Evolutionary conservation across 768 basidiomycete species (phyloP), one percentile per base, ranked within the genome.

Genomic region (Phylloporus sp.): DNA sequence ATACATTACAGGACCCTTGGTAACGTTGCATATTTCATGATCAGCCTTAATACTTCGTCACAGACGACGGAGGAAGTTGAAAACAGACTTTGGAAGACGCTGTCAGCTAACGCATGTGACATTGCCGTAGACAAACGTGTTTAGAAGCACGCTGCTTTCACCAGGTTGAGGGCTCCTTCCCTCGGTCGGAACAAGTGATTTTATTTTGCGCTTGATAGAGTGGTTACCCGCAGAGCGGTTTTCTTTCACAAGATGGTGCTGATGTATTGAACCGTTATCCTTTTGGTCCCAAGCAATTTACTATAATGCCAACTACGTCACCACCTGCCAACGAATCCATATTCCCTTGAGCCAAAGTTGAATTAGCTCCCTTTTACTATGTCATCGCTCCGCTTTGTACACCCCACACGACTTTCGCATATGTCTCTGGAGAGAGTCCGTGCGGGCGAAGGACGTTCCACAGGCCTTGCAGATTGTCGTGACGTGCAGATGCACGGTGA

Each of bases 11-110:
- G 95, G 51, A 94, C 95, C 0, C 71, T 98, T 32, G 95, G 95
- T 0, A 84, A 94, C 62, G 84, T 93, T 9, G 87, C 86, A n/a
- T 95, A 95, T 67, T 89, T 94, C 64, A 95, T 95, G 80, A 85
- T 82, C 6, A 92, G 89, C 68, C 74, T 95, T 35, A 93, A 92
- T 63, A 93, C 88, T 1, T 67, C 70, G 2, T 52, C 74, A 2
- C 59, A 67, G 16, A 76, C 78, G 15, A 74, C 87, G 32, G 79
- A 82, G 50, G 73, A 76, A 16, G 59, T 90, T 8, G 85, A 91
- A 60, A 75, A 82, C 49, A 79, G 76, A 56, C 80, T 91, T 44
- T 81, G 78, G 79, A 58, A 59, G 13, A 65, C 70, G 11, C 43
- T 76, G 31, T 56, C 55, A 2, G 24, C 15, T 27, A 42, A 34